A percentile compares a stretch with the other conserved stretches of the same genome.
These are phyloP conservation scores for Camptophora hylomeconis DNA, from an alignment of 2,329 filamentous ascomycete genomes.

Conservation along the genomic window DNA sequence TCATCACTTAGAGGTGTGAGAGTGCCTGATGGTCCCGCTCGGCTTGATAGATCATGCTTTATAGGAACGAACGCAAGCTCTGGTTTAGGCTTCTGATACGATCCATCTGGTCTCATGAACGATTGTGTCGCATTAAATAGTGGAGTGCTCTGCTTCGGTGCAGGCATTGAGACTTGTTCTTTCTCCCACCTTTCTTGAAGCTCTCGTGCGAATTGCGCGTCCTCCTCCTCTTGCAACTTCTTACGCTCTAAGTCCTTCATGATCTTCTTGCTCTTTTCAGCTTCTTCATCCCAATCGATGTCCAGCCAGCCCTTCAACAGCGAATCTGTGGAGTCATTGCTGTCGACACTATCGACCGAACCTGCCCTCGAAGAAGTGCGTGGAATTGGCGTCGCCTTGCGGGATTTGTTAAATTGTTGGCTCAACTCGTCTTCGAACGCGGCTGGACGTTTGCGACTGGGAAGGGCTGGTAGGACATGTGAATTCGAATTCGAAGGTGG, in stretches of 20 bases:
- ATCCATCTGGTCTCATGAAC: conserved; percentile 12
- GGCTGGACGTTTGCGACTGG: conserved; percentile 13
- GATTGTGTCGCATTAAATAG: conserved; percentile 10
- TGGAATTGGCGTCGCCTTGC: conserved; percentile 13
- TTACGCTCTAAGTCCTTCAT: conserved; percentile 11
- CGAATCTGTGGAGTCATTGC: conserved; percentile 9
- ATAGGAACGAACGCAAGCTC: neutral
- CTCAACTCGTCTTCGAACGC: conserved; percentile 6
- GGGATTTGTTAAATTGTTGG: conserved; percentile 12
- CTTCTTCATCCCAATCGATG: conserved; percentile 8
- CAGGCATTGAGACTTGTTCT: conserved; percentile 4
- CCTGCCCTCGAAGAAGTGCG: conserved; percentile 8
- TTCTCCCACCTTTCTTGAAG: conserved; percentile 22
- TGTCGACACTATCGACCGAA: conserved; percentile 10
- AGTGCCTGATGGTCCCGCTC: neutral
- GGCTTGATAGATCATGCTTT: neutral
- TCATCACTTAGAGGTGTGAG: neutral
- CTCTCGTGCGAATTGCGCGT: conserved; percentile 23
- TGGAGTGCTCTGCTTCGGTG: conserved; percentile 1
- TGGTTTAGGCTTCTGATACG: conserved; percentile 7
- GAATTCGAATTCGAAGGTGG: conserved; percentile 4
- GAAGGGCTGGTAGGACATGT: too few species aligned
- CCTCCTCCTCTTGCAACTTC: conserved; percentile 15
- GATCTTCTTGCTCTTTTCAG: conserved; percentile 6
- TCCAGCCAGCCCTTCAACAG: conserved; percentile 8